These are phyloP conservation scores for Helotiales sp. DNA, from an alignment of 2,329 filamentous ascomycete species.

Conservation along the genomic window DNA sequence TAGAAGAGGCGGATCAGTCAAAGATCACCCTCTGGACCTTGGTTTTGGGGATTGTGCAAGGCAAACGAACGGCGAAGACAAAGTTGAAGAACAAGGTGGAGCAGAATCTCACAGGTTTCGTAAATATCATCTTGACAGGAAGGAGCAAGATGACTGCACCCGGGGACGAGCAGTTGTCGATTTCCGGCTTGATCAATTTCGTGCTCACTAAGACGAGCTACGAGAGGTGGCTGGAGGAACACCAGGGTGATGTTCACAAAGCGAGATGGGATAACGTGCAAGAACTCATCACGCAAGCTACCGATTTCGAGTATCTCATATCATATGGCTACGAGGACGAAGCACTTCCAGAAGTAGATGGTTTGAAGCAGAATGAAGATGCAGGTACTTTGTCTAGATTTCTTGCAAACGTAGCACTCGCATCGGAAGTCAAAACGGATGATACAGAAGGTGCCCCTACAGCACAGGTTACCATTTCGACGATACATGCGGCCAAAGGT, in stretches of 20 bases:
- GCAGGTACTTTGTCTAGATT: conserved; percentile 72
- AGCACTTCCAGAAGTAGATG: conserved; percentile 69
- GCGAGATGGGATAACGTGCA: conserved; percentile 86
- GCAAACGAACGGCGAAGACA: conserved; percentile 54
- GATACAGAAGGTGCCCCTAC: conserved; percentile 60
- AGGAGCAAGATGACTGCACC: conserved; percentile 55
- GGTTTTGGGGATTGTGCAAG: conserved; percentile 63
- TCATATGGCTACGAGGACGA: conserved; percentile 53
- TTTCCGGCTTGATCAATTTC: conserved; percentile 53
- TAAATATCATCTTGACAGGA: conserved; percentile 63
- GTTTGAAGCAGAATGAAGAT: conserved; percentile 70
- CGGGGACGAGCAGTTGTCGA: conserved; percentile 26
- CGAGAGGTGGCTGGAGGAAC: conserved; percentile 72
- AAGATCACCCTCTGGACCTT: conserved; percentile 77
- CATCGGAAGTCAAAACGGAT: conserved; percentile 74
- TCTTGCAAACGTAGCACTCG: conserved; percentile 87
- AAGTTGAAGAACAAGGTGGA: conserved; percentile 60
- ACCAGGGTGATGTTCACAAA: conserved; percentile 76
- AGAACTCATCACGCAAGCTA: conserved; percentile 81
- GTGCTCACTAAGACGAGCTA: conserved; percentile 71
- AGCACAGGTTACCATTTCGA: conserved; percentile 84
- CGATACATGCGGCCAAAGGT: conserved; percentile 94
- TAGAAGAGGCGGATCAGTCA: conserved; percentile 76
- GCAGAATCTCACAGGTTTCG: conserved; percentile 61
- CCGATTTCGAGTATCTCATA: conserved; percentile 61